Percentiles rank a stretch among this genome's conserved stretches.
phyloP scores from a whole-genome alignment of 805 yeast species.

The Zygoascus ofunaensis region DNA sequence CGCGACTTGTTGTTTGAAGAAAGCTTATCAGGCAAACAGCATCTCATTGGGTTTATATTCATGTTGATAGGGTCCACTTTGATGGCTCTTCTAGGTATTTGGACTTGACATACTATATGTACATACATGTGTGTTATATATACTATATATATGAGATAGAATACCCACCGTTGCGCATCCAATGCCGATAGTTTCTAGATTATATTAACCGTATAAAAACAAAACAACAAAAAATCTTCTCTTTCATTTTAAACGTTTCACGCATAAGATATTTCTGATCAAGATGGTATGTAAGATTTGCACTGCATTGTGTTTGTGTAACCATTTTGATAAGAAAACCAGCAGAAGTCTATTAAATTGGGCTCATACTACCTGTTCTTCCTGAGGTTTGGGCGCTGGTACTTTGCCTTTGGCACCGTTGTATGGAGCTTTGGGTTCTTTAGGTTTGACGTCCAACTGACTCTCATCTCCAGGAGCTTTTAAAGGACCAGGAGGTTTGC shows the following conservation, averaged over 20 bases:
- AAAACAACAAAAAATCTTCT: too few relatives aligned
- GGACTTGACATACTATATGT: conserved; percentile 54
- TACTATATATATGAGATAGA: too few relatives aligned
- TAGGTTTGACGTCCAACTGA: not conserved
- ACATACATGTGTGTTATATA: too few relatives aligned
- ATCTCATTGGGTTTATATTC: conserved; percentile 19
- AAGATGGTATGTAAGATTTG: too few relatives aligned
- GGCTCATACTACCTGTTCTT: not conserved
- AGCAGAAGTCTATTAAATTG: too few relatives aligned
- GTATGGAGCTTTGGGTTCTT: not conserved
- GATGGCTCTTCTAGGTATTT: conserved; percentile 57
- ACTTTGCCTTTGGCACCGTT: not conserved
- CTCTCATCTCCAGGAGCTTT: not conserved
- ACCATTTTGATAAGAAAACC: too few relatives aligned
- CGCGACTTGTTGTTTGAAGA: conserved; percentile 53
- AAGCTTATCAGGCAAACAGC: conserved; percentile 17
- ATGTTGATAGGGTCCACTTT: conserved; percentile 46
- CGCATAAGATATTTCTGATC: too few relatives aligned
- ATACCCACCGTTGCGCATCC: too few relatives aligned
- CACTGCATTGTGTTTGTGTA: too few relatives aligned
- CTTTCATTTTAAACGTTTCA: too few relatives aligned
- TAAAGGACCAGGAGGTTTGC: not conserved
- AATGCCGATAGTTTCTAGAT: too few relatives aligned
- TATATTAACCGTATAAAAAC: too few relatives aligned
- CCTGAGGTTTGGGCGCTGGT: not conserved